Evolutionary conservation across 108 stramenopile species (phyloP).

Genomic region (Licmophora abbreviata): DNA sequence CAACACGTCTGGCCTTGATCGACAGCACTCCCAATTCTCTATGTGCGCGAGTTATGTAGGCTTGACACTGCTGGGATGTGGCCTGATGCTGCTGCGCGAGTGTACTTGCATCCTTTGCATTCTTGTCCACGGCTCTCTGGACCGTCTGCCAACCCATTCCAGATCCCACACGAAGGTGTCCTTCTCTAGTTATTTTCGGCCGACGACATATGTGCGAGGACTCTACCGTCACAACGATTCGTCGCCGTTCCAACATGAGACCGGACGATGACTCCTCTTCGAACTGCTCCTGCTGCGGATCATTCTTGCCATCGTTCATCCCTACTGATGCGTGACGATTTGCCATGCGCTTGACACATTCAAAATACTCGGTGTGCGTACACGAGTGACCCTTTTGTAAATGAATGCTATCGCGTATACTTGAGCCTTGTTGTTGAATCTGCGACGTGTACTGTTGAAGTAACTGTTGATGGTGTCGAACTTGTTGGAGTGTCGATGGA

Average conservation of each 20-base stretch:
- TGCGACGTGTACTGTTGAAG: not conserved
- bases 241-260: slow-evolving; percentile 6
- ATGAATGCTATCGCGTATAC: slow-evolving; percentile 28
- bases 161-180: slow-evolving; percentile 40
- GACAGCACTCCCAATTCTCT: slow-evolving; percentile 46
- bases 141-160: slow-evolving; percentile 27
- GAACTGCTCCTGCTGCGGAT: not conserved
- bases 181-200: slow-evolving; percentile 49
- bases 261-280: not conserved
- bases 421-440: slow-evolving; percentile 20
- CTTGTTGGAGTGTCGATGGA: slow-evolving; percentile 16
- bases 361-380: slow-evolving; percentile 45
- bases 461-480: slow-evolving; percentile 28
- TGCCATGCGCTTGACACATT: slow-evolving; percentile 35
- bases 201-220: slow-evolving; percentile 43
- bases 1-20: no score
- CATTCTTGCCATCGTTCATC: no score
- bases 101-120: slow-evolving; percentile 10
- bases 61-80: slow-evolving; percentile 11
- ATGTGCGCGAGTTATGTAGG: slow-evolving; percentile 26
- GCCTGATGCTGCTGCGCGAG: slow-evolving; percentile 12
- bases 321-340: slow-evolving; percentile 1
- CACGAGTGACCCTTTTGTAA: slow-evolving; percentile 61
- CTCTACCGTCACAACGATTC: slow-evolving; percentile 45
- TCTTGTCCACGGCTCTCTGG: slow-evolving; percentile 10